Evolutionary conservation across 352 stramenopile species (phyloP).

Genomic region (Phytopythium ostracodes): DNA sequence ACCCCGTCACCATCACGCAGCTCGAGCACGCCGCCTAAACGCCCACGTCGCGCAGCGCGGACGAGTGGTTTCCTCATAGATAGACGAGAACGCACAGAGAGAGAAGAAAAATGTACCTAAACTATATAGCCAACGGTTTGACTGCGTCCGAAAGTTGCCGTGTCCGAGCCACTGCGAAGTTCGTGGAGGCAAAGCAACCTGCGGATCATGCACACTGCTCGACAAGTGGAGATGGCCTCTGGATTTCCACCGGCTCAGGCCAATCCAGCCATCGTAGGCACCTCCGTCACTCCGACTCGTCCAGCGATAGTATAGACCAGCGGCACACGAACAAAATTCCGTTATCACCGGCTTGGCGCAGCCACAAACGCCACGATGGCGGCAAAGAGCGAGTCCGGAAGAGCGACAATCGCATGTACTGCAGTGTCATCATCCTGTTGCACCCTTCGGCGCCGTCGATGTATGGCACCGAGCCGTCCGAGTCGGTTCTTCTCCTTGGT

Average conservation of each 20-base stretch:
- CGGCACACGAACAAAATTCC: too few relatives aligned
- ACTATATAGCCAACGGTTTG: background rate
- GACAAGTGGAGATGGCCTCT: too few relatives aligned
- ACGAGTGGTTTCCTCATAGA: background rate
- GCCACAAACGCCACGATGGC: background rate
- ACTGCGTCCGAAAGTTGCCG: too few relatives aligned
- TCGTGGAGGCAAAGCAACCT: too few relatives aligned
- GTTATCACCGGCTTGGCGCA: background rate
- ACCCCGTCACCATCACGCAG: conserved; percentile 78
- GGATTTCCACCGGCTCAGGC: too few relatives aligned
- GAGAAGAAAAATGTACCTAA: conserved; percentile 6
- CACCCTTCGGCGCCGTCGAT: background rate
- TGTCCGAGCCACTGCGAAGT: too few relatives aligned
- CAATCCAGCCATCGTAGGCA: too few relatives aligned
- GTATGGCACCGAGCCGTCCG: background rate
- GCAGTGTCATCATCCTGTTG: background rate
- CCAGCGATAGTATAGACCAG: too few relatives aligned
- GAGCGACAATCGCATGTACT: background rate
- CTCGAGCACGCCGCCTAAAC: conserved; percentile 13
- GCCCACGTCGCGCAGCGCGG: background rate
- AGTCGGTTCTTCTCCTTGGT: background rate
- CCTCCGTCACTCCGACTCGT: too few relatives aligned
- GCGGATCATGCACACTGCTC: too few relatives aligned
- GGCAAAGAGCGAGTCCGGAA: conserved; percentile 3
- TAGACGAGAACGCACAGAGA: background rate